Evolutionary conservation across 225 moss, liverwort and hornwort genomes (phyloP).

Genomic region (Antitrichia curtipendula): DNA sequence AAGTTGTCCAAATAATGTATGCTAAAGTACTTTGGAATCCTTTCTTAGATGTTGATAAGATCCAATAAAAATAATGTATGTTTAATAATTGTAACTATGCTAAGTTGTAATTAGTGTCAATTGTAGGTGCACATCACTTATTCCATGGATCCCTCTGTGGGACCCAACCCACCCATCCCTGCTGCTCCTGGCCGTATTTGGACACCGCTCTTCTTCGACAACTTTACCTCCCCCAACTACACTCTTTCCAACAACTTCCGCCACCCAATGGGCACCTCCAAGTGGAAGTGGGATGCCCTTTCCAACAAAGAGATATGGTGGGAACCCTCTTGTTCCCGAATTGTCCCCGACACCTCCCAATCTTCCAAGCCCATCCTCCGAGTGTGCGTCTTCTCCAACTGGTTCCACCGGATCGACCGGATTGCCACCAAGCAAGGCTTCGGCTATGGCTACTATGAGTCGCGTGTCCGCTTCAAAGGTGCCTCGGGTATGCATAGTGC

Average conservation of each 20-base stretch:
- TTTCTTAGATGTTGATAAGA: background rate
- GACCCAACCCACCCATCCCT: background rate
- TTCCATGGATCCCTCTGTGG: background rate
- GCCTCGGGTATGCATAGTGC: conserved; percentile 80
- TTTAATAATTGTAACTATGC: background rate
- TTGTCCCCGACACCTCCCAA: conserved; percentile 2
- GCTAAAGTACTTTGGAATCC: background rate
- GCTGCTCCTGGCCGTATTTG: background rate
- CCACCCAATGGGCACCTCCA: conserved; percentile 5
- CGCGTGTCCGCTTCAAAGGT: conserved; percentile 41
- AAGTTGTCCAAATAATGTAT: background rate
- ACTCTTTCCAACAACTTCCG: background rate
- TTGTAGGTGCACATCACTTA: background rate
- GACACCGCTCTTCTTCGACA: conserved; percentile 3
- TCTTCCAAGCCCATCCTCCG: conserved; percentile 8
- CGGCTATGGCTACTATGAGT: conserved; percentile 44
- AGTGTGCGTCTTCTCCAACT: conserved; percentile 56
- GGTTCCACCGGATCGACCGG: conserved; percentile 74
- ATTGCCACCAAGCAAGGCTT: conserved; percentile 49
- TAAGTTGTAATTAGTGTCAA: background rate
- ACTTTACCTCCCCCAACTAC: background rate
- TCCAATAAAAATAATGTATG: too few species aligned
- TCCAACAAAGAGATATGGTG: conserved; percentile 70
- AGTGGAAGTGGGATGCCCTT: conserved; percentile 42
- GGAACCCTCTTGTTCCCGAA: conserved; percentile 45